Base-by-base conservation (phyloP, 768 basidiomycete species). In the Pleurotus giganteus region DNA sequence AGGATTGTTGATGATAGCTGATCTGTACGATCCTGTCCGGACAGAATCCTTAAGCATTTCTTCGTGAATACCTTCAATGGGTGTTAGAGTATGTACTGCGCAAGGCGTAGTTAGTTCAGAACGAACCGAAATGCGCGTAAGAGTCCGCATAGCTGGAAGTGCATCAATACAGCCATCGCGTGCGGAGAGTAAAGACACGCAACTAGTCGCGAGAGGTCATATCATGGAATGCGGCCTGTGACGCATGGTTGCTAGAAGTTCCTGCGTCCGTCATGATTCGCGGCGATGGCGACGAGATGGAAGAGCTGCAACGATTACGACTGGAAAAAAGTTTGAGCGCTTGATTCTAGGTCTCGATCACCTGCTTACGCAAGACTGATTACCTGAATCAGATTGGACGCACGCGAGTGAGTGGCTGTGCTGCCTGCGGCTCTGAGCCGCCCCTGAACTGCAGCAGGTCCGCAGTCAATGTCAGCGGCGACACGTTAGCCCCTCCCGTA, bases 21-120 rank as follows among this genome's bases (percentile, higher is more conserved):
- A 80, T 60, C 92, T 88, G 81, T 99, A 99, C 39, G 94, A 92
- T 29, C 93, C 86, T 42, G 97, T 99, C 58, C 97, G 88, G 61
- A 99, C 94, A 34, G 78, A 74, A 73, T 99, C 97, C 74, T 99
- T 99, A 71, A 99, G 74, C 97, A 99, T 99, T 76, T 99, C 97
- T 74, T 98, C 95, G 69, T 98, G 95, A 63, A 98, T 97, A 56
- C 94, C 94, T 97, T 19, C 9, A 58, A 42, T 13, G 41, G 17
- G 55, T 7, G 64, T 49, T 3, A 28, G 44, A 47, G 28, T 27
- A 15, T 19, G 19, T 13, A 53, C 4, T 11, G 6, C 32, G 7
- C 13, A 42, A 23, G 17, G 2, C 26, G 39, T 53, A 12, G 12
- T 26, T 26, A 49, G 2, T 52, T 31, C 32, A 42, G 12, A 36